Evolutionary conservation across 352 stramenopile species (phyloP), one percentile per base, ranked within the genome.

Genomic region (Phytophthora sansomeana): DNA sequence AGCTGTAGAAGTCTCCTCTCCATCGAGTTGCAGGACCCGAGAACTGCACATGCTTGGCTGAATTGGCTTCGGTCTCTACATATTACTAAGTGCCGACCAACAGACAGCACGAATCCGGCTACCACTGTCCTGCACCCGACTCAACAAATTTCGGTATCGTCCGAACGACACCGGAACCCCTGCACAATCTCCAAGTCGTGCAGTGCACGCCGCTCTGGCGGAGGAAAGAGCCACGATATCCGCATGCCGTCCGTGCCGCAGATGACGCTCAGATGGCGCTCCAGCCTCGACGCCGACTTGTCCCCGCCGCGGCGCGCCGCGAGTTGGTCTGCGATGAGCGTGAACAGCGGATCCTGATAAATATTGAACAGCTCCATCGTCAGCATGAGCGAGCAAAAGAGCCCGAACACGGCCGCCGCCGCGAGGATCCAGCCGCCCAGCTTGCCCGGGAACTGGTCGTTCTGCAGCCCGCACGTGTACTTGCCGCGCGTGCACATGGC

Each of bases 291-390:
- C 33, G 59, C 72, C 4, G 81, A 91, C 66, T 90, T 91, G 74
- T 77, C 85, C 11, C 78, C 75, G 11, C 67, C 76, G n/a, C 70
- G 70, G 17, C 83, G 80, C 19, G 75, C 74, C 17, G 82, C 73
- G 10, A 87, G 65, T 51, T 89, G 80, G 33, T 89, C 74, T 28
- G 78, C 70, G 57, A 93, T 90, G 63, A 75, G 19, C 38, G 72
- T 67, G 44, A 84, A 85, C 3, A 83, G 50, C 35, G 77, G 67
- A 58, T 91, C 83, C 28, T 86, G 69, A 67, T 84, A 77, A 68
- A 91, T 91, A 69, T 80, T 90, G 61, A 81, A 89, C 54, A 94
- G 55, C 66, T 96, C 88, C 85, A 96, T 92, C 29, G 30, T 67
- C 17, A 93, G 64, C 85, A 96, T 93, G 41, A 90, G 64, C 47